Percentiles rank a stretch among this genome's conserved stretches.
Evolutionary conservation across 257 asterid genomes (phyloP).

Genomic region (Marsdenia floribunda): DNA sequence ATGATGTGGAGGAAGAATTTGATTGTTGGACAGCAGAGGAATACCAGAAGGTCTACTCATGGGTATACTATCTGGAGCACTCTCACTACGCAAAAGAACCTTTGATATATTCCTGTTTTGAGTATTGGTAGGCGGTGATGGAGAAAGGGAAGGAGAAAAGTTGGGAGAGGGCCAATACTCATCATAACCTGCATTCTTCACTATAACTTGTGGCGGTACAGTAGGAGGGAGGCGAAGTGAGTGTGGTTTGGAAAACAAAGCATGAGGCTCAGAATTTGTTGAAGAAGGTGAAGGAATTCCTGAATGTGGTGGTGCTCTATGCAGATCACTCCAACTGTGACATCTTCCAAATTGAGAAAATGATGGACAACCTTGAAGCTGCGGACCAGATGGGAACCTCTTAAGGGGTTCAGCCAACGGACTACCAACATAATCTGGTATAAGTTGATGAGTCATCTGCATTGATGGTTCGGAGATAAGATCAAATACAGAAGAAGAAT

Average conservation of each 20-base stretch:
- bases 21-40: constrained; percentile 41
- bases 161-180: constrained; percentile 69
- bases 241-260: constrained; percentile 33
- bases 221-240: constrained; percentile 55
- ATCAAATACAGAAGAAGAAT: constrained; percentile 57
- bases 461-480: constrained; percentile 72
- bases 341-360: constrained; percentile 65
- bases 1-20: constrained; percentile 48
- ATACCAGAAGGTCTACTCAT: constrained; percentile 41
- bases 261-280: constrained; percentile 61
- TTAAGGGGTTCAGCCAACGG: constrained; percentile 85
- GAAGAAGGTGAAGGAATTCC: constrained; percentile 72
- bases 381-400: constrained; percentile 56
- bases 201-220: constrained; percentile 36
- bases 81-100: constrained; percentile 60
- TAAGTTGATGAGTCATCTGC: constrained; percentile 71
- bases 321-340: constrained; percentile 86
- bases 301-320: constrained; percentile 65
- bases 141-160: constrained; percentile 71
- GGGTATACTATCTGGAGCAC: constrained; percentile 79
- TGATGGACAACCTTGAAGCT: constrained; percentile 48
- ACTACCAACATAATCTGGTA: constrained; percentile 84
- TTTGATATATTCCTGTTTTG: constrained; percentile 37
- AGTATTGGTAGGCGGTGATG: constrained; percentile 60
- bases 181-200: constrained; percentile 49